phyloP scores from a whole-genome alignment of 2,329 filamentous ascomycete genomes.

The Capronia epimyces region DNA sequence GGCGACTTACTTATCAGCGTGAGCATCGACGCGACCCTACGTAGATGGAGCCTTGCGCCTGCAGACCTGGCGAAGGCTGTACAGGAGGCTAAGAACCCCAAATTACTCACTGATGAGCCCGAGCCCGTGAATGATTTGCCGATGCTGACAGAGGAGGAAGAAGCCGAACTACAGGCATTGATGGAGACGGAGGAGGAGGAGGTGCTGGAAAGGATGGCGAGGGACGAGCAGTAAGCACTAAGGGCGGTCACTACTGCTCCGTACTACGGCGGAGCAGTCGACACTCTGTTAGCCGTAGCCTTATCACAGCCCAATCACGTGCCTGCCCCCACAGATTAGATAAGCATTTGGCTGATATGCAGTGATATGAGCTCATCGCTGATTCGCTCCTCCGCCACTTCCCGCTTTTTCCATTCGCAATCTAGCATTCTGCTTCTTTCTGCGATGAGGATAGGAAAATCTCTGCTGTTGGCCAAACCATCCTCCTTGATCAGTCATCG shows the following conservation, averaged over 20 bases:
- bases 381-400: conserved; percentile 16
- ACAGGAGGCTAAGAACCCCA: conserved; percentile 44
- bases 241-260: background rate
- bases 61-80: conserved; percentile 54
- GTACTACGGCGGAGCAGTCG: conserved; percentile 1
- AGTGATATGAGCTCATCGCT: background rate
- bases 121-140: conserved; percentile 42
- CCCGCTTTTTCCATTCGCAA: conserved; percentile 1
- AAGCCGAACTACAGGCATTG: conserved; percentile 83
- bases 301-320: conserved; percentile 8
- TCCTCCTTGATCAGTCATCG: conserved; percentile 1
- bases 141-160: conserved; percentile 77
- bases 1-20: conserved; percentile 63
- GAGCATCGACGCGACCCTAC: conserved; percentile 81
- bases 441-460: conserved; percentile 6
- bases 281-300: no score
- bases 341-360: conserved; percentile 13
- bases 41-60: conserved; percentile 71
- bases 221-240: conserved; percentile 20
- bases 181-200: conserved; percentile 66
- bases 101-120: conserved; percentile 44
- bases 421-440: conserved; percentile 5
- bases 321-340: conserved; percentile 14
- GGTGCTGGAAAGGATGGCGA: conserved; percentile 25
- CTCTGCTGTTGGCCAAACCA: conserved; percentile 6